Base-by-base conservation (phyloP, 768 basidiomycete species). In the Mycena pura region DNA sequence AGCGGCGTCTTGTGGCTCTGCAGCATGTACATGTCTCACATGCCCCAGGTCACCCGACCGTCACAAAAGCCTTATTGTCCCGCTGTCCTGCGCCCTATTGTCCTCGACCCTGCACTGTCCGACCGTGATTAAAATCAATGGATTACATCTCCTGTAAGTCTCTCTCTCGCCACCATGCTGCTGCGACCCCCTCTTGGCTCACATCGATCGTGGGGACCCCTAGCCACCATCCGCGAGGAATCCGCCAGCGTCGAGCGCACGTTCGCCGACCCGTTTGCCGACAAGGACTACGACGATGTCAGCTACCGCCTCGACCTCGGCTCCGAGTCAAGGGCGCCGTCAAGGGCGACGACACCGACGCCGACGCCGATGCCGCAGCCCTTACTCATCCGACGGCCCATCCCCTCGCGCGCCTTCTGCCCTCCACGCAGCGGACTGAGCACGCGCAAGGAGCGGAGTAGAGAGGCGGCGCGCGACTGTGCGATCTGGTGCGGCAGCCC, bases 401-500 rank as follows among this genome's bases (percentile, higher is more conserved):
- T 19, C 10, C 31, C 38, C 1, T 38, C 15, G 19, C 36, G 47
- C 5, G 36, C 25, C 15, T 17, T 17, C 15, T 10, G 15, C 1
- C 43, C 54, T 0, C 8, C 31, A 13, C 31, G 39, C 19, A 40
- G 21, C 1, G 19, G 29, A 17, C 31, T n/a, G 27, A 14, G 11
- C 10, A 4, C 44, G 28, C 43, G 22, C 19, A 15, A 10, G 45
- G 24, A 31, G n/a, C n/a, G n/a, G n/a, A n/a, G n/a, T n/a, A 58
- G 38, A 40, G 41, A 41, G 47, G 48, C 47, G 3, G 48, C 50
- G 48, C 39, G 57, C 9, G 57, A 58, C 7, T 50, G 57, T 38
- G 57, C 48, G 2, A 58, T 58, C 9, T 58, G 57, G 57, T 58
- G 49, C 57, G 57, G 31, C 24, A 25, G 22, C 43, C 25, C 44